Percentiles rank a stretch among this genome's conserved stretches.
Conservation (phyloP, 139 green algal genomes). For the Mychonastes homosphaera region DNA sequence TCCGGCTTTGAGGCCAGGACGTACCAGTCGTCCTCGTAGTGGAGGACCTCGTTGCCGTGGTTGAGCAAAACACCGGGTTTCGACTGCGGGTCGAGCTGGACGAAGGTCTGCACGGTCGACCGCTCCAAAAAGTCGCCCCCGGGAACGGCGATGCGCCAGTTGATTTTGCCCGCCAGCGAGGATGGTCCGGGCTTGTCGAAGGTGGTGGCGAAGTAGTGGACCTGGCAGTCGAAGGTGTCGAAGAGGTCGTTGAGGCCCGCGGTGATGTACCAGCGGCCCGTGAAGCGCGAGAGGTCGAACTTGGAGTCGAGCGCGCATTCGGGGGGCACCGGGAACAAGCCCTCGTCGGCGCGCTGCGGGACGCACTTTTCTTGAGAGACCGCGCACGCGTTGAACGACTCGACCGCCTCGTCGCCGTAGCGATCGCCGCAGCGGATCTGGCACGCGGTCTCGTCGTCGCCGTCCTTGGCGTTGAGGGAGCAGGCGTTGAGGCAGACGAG, state of each 20-base stretch:
- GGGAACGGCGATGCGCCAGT: slow-evolving; percentile 57
- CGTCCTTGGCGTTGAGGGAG: too few species aligned
- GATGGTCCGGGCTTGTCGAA: background rate
- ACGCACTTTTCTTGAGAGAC: slow-evolving; percentile 79
- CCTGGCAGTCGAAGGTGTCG: slow-evolving; percentile 81
- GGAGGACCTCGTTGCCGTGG: slow-evolving; percentile 68
- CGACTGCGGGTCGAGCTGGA: slow-evolving; percentile 22
- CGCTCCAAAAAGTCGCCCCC: slow-evolving; percentile 65
- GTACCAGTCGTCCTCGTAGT: slow-evolving; percentile 78
- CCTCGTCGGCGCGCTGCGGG: slow-evolving; percentile 54
- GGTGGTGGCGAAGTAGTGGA: slow-evolving; percentile 2
- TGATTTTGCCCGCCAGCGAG: slow-evolving; percentile 48
- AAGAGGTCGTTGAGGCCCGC: slow-evolving; percentile 76
- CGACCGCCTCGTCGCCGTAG: slow-evolving; percentile 61
- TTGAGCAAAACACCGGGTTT: slow-evolving; percentile 55
- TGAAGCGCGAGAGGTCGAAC: slow-evolving; percentile 59
- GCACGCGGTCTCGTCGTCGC: slow-evolving; percentile 64
- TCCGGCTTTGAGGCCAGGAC: slow-evolving; percentile 61
- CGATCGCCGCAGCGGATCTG: slow-evolving; percentile 74
- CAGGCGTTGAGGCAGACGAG: slow-evolving; percentile 74
- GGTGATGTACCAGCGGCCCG: slow-evolving; percentile 80
- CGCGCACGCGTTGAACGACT: slow-evolving; percentile 75
- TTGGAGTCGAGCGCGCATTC: slow-evolving; percentile 31
- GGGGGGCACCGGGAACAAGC: slow-evolving; percentile 35
- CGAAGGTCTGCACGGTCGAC: slow-evolving; percentile 24